Conservation (phyloP, 139 green algal species). For the Chlamydomonas urium region DNA sequence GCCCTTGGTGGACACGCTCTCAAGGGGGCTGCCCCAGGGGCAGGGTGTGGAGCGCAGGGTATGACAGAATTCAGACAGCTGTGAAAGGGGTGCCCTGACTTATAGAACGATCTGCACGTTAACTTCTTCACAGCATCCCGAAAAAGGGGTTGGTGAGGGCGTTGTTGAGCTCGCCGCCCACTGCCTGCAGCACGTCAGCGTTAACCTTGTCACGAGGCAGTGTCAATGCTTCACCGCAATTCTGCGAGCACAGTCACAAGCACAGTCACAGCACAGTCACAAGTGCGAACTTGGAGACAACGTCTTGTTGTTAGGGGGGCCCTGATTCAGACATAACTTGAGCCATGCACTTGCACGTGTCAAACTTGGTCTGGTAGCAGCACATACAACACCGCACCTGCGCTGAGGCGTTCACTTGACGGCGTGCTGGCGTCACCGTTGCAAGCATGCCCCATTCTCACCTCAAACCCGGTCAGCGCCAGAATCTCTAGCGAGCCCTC, state of each 20-base stretch:
- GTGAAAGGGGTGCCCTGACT: too few species aligned
- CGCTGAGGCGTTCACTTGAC: too few species aligned
- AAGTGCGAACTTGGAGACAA: background rate
- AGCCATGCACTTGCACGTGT: too few species aligned
- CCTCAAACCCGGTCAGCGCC: constrained; percentile 72
- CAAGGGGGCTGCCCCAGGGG: too few species aligned
- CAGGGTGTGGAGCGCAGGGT: too few species aligned
- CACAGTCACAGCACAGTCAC: too few species aligned
- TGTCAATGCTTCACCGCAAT: constrained; percentile 32
- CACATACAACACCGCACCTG: too few species aligned
- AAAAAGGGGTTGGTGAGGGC: constrained; percentile 93
- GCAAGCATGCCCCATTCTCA: constrained; percentile 4
- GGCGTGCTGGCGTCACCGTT: too few species aligned
- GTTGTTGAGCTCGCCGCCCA: constrained; percentile 65
- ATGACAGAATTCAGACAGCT: too few species aligned
- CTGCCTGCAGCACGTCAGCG: constrained; percentile 58
- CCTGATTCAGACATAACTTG: background rate
- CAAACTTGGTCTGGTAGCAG: too few species aligned
- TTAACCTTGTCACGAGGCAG: constrained; percentile 54
- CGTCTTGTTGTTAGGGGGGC: background rate
- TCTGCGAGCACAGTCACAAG: constrained; percentile 4
- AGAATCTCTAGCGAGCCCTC: constrained; percentile 71
- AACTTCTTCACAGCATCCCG: constrained; percentile 71
- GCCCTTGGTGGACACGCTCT: too few species aligned
- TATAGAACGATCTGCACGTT: too few species aligned